These are phyloP conservation scores for Beauveria caledonica DNA, from an alignment of 2,329 filamentous ascomycete genomes.

Conservation along the genomic window DNA sequence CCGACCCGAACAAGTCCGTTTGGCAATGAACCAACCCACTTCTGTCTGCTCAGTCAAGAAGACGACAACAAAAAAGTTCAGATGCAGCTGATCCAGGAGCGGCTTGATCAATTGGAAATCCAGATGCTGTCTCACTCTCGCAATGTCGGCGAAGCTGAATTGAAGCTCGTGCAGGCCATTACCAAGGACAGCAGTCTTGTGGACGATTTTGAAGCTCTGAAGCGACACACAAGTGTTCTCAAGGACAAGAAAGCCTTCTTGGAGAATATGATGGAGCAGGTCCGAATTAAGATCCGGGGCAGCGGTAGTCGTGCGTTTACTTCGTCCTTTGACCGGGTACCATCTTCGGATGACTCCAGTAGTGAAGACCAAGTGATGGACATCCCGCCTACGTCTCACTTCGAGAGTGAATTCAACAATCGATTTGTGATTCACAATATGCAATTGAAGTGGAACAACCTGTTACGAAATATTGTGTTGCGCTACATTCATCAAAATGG, in stretches of 20 bases:
- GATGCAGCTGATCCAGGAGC: constrained; percentile 71
- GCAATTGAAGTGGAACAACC: constrained; percentile 97
- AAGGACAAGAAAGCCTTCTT: constrained; percentile 51
- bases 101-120: constrained; percentile 66
- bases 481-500: constrained; percentile 97
- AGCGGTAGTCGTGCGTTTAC: constrained; percentile 21
- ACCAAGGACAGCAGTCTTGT: constrained; percentile 41
- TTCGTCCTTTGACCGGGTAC: background rate
- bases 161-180: constrained; percentile 49
- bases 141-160: constrained; percentile 66
- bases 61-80: constrained; percentile 87
- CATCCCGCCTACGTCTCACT: constrained; percentile 65
- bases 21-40: constrained; percentile 86
- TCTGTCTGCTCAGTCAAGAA: constrained; percentile 88
- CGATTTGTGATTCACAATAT: constrained; percentile 97
- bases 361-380: constrained; percentile 43
- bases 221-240: constrained; percentile 46
- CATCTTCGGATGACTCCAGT: constrained; percentile 11
- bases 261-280: constrained; percentile 48
- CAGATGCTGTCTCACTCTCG: constrained; percentile 71
- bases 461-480: constrained; percentile 88
- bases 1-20: constrained; percentile 79
- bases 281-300: constrained; percentile 30
- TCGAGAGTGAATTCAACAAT: constrained; percentile 93
- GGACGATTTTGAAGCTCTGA: constrained; percentile 52